phyloP scores from a whole-genome alignment of 2,329 filamentous ascomycete species.

The Paecilomyces sp. region DNA sequence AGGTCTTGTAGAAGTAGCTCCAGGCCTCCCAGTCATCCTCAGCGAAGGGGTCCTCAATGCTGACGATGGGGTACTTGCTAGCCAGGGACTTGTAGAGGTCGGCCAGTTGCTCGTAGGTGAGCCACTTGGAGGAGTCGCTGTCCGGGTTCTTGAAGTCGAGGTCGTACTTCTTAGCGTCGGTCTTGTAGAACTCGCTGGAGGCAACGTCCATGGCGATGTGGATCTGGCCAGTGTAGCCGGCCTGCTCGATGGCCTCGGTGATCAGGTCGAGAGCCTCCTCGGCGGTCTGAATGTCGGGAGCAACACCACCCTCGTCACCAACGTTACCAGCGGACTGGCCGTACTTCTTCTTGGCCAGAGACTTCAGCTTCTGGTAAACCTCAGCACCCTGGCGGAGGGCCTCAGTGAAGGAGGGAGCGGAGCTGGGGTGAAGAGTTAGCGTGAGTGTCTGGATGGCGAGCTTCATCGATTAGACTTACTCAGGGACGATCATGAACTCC shows the following conservation, averaged over 20 bases:
- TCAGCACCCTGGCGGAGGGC: conserved; percentile 93
- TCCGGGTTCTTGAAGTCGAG: conserved; percentile 99
- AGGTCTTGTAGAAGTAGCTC: conserved; percentile 99
- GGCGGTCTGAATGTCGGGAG: conserved; percentile 94
- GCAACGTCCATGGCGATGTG: conserved; percentile 99
- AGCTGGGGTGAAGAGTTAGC: conserved; percentile 38
- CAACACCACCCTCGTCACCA: conserved; percentile 98
- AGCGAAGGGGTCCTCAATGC: conserved; percentile 97
- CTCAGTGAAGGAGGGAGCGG: conserved; percentile 87
- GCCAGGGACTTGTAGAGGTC: conserved; percentile 79
- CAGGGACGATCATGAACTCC: conserved; percentile 92
- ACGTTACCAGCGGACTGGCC: conserved; percentile 98
- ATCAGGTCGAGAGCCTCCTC: conserved; percentile 97
- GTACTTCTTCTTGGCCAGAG: conserved; percentile 98
- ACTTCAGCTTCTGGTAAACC: conserved; percentile 97
- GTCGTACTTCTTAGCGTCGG: conserved; percentile 97
- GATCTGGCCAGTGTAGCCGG: conserved; percentile 92
- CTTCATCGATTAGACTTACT: conserved; percentile 42
- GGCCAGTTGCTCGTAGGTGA: conserved; percentile 96
- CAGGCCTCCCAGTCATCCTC: conserved; percentile 99
- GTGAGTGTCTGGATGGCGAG: conserved; percentile 6
- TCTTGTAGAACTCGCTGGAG: conserved; percentile 99
- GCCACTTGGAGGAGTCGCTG: conserved; percentile 91
- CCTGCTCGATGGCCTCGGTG: conserved; percentile 84
- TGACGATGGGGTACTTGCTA: conserved; percentile 97